Conservation (phyloP, 2,329 filamentous ascomycete genomes). For the Alternaria alternata region DNA sequence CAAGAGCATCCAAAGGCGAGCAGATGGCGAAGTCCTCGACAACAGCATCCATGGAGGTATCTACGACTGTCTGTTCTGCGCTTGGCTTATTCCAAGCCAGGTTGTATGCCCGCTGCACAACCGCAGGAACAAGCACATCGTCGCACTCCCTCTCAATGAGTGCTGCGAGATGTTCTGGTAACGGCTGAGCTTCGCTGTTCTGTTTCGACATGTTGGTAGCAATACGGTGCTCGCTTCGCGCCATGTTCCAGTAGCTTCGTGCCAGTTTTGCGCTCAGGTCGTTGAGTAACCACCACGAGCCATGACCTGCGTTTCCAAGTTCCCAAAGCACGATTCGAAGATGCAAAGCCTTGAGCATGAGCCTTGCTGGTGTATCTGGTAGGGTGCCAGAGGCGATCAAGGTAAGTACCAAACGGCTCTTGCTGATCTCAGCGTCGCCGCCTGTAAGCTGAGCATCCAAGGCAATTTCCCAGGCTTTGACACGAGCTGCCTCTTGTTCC, state of each 20-base stretch:
- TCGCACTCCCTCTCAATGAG: conserved; percentile 83
- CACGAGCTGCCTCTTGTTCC: conserved; percentile 83
- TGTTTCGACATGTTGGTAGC: conserved; percentile 48
- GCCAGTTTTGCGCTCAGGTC: conserved; percentile 77
- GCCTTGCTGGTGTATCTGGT: conserved; percentile 78
- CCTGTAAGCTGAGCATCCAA: conserved; percentile 92
- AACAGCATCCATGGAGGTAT: conserved; percentile 80
- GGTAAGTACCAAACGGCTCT: conserved; percentile 83
- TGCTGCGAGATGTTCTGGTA: conserved; percentile 78
- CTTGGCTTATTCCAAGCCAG: conserved; percentile 86
- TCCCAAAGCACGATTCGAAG: conserved; percentile 90
- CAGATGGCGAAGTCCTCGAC: conserved; percentile 85
- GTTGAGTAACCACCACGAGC: conserved; percentile 71
- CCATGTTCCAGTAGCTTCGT: conserved; percentile 80
- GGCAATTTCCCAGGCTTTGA: conserved; percentile 93
- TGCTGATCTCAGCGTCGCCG: conserved; percentile 88
- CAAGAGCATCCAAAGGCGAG: conserved; percentile 87
- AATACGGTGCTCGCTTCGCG: conserved; percentile 68
- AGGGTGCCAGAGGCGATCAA: conserved; percentile 88
- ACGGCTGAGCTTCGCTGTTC: conserved; percentile 66
- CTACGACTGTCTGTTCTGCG: conserved; percentile 69
- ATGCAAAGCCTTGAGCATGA: conserved; percentile 93
- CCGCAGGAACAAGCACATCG: conserved; percentile 77
- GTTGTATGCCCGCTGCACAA: conserved; percentile 87
- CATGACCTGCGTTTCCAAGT: conserved; percentile 70